Evolutionary conservation across 352 stramenopile species (phyloP).

Genomic region (Phytopythium mirpurense): DNA sequence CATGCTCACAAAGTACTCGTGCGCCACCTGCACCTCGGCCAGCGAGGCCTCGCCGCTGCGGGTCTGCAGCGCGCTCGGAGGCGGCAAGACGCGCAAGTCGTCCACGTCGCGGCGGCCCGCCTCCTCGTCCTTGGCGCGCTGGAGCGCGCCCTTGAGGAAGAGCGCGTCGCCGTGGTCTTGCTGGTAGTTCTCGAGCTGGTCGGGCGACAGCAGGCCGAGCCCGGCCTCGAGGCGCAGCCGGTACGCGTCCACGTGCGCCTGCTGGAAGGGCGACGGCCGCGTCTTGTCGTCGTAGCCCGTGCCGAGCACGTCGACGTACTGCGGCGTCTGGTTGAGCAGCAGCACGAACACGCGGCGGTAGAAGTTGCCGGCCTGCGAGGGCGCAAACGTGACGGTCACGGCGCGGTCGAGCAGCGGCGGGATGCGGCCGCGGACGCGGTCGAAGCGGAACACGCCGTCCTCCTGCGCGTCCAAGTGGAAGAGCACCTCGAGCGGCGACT

Average conservation of each 20-base stretch:
- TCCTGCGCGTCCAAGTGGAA: slow-evolving; percentile 80
- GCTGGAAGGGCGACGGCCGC: slow-evolving; percentile 87
- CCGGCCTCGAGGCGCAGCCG: slow-evolving; percentile 42
- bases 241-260: slow-evolving; percentile 89
- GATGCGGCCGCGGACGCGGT: slow-evolving; percentile 69
- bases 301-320: slow-evolving; percentile 86
- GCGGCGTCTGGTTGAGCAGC: slow-evolving; percentile 78
- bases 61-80: slow-evolving; percentile 51
- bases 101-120: slow-evolving; percentile 3
- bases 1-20: slow-evolving; percentile 82
- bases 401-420: slow-evolving; percentile 68
- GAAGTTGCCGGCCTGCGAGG: slow-evolving; percentile 81
- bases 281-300: slow-evolving; percentile 88
- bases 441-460: slow-evolving; percentile 84
- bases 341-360: slow-evolving; percentile 87
- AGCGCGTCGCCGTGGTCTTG: slow-evolving; percentile 61
- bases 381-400: slow-evolving; percentile 84
- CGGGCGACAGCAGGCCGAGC: slow-evolving; percentile 65
- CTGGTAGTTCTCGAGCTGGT: slow-evolving; percentile 77
- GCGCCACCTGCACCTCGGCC: slow-evolving; percentile 59
- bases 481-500: slow-evolving; percentile 56
- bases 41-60: slow-evolving; percentile 80
- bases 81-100: slow-evolving; percentile 9
- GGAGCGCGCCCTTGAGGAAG: slow-evolving; percentile 55
- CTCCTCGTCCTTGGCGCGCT: slow-evolving; percentile 19